Evolutionary conservation across 768 basidiomycete genomes (phyloP).

Genomic region (Pleurotus citrinopileatus): DNA sequence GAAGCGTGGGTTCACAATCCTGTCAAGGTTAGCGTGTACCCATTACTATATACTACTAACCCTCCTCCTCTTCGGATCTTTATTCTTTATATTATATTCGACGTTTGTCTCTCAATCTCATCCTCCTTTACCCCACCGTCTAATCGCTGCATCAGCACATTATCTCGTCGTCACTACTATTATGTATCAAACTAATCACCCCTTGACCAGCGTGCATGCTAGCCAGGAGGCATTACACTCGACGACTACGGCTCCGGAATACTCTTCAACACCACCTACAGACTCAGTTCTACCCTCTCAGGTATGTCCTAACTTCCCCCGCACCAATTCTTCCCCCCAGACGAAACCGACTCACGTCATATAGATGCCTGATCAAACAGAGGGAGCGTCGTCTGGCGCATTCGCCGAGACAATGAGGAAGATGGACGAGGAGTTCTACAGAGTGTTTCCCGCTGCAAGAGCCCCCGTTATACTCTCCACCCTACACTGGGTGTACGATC

Average conservation of each 20-base stretch:
- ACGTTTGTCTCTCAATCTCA: neutral
- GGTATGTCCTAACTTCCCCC: neutral
- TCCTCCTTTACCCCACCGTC: neutral
- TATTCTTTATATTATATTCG: constrained; percentile 6
- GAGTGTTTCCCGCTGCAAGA: constrained; percentile 3
- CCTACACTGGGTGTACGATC: constrained; percentile 1
- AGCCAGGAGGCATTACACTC: neutral
- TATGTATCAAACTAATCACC: neutral
- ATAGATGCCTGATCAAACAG: neutral
- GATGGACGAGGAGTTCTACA: constrained; percentile 4
- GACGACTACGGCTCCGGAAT: neutral
- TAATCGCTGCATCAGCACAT: neutral
- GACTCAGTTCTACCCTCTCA: neutral
- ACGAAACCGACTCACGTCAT: too few relatives aligned
- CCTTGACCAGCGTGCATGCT: neutral
- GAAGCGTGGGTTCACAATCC: constrained; percentile 8
- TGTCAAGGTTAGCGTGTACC: constrained; percentile 6
- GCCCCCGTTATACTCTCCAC: neutral
- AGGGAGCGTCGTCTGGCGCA: neutral
- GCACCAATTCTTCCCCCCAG: too few relatives aligned
- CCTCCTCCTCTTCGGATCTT: constrained; percentile 6
- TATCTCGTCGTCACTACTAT: neutral
- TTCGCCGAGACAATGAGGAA: constrained; percentile 4
- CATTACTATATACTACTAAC: neutral
- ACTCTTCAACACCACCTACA: neutral